A percentile compares a stretch with the other conserved stretches of the same genome.
phyloP scores from a whole-genome alignment of 2,329 filamentous ascomycete species.

The Nemania bipapillata region DNA sequence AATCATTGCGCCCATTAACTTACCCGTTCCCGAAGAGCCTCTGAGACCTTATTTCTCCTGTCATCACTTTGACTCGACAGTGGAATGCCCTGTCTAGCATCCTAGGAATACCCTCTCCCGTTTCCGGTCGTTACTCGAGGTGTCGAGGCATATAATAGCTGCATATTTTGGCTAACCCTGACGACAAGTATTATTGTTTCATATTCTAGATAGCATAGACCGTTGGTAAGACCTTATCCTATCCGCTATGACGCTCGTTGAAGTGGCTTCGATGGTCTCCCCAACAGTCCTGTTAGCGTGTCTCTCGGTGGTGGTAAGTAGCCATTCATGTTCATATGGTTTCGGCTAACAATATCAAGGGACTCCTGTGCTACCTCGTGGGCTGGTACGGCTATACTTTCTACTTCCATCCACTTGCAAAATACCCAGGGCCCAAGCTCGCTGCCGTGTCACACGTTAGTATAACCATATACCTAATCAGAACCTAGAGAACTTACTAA shows the following conservation, averaged over 20 bases:
- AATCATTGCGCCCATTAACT: background rate
- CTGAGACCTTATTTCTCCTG: background rate
- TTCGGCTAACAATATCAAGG: constrained; percentile 22
- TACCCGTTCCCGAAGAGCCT: background rate
- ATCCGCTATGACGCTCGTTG: constrained; percentile 10
- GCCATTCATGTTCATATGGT: background rate
- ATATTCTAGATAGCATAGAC: background rate
- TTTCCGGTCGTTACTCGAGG: background rate
- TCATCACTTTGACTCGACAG: background rate
- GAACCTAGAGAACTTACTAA: background rate
- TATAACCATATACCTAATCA: background rate
- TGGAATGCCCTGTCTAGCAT: background rate
- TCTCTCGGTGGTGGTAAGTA: background rate
- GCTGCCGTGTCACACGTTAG: constrained; percentile 46
- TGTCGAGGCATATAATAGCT: constrained; percentile 2
- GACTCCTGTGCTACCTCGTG: constrained; percentile 29
- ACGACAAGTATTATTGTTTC: background rate
- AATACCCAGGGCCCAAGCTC: constrained; percentile 45
- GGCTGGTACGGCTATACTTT: constrained; percentile 43
- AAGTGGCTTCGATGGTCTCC: constrained; percentile 4
- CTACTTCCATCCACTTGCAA: constrained; percentile 47
- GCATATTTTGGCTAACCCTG: background rate
- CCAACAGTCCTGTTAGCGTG: background rate
- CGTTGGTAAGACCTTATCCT: no score
- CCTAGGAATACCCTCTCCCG: background rate